Conservation (phyloP, 2,329 filamentous ascomycete species). For the Ceratocystiopsis minuta region DNA sequence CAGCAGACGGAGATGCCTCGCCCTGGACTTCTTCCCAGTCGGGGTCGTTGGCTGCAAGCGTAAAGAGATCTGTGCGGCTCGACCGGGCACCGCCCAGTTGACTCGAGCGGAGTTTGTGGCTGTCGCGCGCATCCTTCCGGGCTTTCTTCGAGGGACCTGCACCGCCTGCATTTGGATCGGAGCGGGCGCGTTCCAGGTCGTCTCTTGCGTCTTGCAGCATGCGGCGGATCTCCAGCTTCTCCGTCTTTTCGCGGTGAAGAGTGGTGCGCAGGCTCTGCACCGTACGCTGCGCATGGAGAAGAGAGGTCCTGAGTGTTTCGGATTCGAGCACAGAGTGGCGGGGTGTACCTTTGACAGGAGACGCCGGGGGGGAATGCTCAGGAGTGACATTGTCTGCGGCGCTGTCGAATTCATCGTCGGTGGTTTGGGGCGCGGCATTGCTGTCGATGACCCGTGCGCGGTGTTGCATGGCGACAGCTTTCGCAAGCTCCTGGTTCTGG, state of each 20-base stretch:
- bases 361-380: slow-evolving; percentile 78
- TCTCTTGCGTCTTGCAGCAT: slow-evolving; percentile 91
- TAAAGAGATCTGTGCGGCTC: slow-evolving; percentile 57
- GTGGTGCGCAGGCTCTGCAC: slow-evolving; percentile 92
- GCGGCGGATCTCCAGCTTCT: slow-evolving; percentile 87
- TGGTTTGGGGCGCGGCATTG: slow-evolving; percentile 37
- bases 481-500: slow-evolving; percentile 83
- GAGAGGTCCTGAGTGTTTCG: slow-evolving; percentile 84
- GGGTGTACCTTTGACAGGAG: slow-evolving; percentile 79
- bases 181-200: slow-evolving; percentile 60
- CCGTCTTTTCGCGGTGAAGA: slow-evolving; percentile 93
- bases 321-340: slow-evolving; percentile 84
- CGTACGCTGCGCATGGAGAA: slow-evolving; percentile 87
- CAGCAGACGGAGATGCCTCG: slow-evolving; percentile 32
- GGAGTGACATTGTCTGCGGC: slow-evolving; percentile 56
- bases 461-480: slow-evolving; percentile 53
- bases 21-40: slow-evolving; percentile 69
- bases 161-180: slow-evolving; percentile 22
- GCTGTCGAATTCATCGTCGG: slow-evolving; percentile 45
- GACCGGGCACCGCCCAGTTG: slow-evolving; percentile 61
- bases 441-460: slow-evolving; percentile 49
- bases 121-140: slow-evolving; percentile 48
- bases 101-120: slow-evolving; percentile 46
- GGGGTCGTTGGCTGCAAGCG: slow-evolving; percentile 44
- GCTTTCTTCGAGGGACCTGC: slow-evolving; percentile 36